These are phyloP conservation scores for Suillus occidentalis DNA, from an alignment of 768 basidiomycete genomes.

Conservation along the genomic window DNA sequence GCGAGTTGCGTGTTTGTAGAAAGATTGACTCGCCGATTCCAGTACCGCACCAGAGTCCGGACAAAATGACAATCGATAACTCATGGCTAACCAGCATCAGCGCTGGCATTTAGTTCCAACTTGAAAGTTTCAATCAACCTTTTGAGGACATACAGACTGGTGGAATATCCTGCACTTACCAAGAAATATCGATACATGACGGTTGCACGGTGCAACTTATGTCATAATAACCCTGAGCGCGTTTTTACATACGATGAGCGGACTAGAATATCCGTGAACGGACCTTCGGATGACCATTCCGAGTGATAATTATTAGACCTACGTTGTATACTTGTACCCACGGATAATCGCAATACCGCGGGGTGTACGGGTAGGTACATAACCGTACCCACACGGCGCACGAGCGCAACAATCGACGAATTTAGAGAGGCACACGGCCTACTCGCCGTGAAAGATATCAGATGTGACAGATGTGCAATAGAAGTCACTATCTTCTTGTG, in stretches of 20 bases:
- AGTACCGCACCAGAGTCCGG: conserved; percentile 58
- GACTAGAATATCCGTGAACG: background rate
- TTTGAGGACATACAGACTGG: conserved; percentile 5
- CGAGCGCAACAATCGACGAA: background rate
- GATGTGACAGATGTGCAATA: background rate
- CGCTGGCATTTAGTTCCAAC: conserved; percentile 47
- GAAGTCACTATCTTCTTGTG: background rate
- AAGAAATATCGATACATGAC: conserved; percentile 39
- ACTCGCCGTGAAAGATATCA: background rate
- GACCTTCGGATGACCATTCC: background rate
- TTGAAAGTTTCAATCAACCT: conserved; percentile 44
- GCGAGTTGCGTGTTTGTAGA: conserved; percentile 41
- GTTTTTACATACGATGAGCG: conserved; percentile 49
- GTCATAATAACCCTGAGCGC: conserved; percentile 43
- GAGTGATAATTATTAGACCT: conserved; percentile 29
- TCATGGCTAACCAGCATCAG: conserved; percentile 33
- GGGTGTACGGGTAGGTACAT: background rate
- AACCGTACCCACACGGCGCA: background rate
- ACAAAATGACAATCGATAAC: conserved; percentile 39
- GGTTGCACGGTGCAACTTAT: conserved; percentile 64
- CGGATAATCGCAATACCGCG: background rate
- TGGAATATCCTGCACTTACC: background rate
- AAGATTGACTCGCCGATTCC: conserved; percentile 60
- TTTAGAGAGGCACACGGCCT: background rate
- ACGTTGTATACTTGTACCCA: background rate